phyloP scores from a whole-genome alignment of 2,329 filamentous ascomycete genomes.

The Ophiostoma sp. region DNA sequence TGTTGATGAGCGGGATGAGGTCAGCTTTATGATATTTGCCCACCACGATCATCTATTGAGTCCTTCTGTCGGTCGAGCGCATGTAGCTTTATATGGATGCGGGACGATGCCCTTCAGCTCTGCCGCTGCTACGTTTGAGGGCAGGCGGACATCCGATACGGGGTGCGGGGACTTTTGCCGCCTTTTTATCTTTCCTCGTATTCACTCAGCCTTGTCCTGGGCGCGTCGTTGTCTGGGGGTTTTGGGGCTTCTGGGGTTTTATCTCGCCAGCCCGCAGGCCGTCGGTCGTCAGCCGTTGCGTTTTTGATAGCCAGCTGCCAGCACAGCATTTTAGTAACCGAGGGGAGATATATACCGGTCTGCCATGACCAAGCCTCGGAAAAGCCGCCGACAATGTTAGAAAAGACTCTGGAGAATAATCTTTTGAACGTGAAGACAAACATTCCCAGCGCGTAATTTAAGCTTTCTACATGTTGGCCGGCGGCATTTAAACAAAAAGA shows the following conservation, averaged over 20 bases:
- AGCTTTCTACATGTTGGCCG: neutral
- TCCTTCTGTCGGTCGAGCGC: neutral
- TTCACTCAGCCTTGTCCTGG: conserved; percentile 8
- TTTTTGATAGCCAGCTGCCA: neutral
- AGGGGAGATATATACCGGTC: neutral
- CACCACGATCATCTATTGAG: neutral
- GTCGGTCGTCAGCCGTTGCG: neutral
- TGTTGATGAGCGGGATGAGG: neutral
- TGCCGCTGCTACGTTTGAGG: neutral
- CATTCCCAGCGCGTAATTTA: neutral
- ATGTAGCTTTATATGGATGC: neutral
- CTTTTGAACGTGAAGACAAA: too few species aligned
- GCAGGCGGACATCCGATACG: neutral
- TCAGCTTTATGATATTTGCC: neutral
- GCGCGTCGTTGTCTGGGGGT: neutral
- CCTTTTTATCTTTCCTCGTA: neutral
- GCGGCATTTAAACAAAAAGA: neutral
- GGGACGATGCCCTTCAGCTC: neutral
- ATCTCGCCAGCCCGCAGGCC: neutral
- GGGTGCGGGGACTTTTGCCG: neutral
- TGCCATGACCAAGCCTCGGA: neutral
- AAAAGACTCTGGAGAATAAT: too few species aligned
- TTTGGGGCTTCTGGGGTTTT: neutral
- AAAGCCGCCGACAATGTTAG: too few species aligned
- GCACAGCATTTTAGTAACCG: neutral